Base-by-base conservation (phyloP, 177 flowering plant species). In the Vitis hybrid region DNA sequence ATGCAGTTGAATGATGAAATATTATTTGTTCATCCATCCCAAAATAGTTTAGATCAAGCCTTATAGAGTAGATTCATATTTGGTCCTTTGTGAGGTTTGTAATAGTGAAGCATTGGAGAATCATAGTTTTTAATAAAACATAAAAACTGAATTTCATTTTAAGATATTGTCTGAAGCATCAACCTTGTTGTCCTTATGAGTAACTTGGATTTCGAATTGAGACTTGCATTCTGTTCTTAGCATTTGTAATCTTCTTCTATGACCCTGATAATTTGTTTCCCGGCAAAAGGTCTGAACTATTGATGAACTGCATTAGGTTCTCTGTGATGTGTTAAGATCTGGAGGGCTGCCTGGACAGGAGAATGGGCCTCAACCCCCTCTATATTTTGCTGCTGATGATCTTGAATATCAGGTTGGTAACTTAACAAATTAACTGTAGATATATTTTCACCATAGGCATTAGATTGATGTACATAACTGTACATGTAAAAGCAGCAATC, bases 381-480 rank as follows among this genome's bases (percentile, higher is more conserved):
- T 79, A n/a, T 79, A 75, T 73, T 79, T 79, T 79, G 82, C 82
- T 13, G 71, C 76, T 50, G 82, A 79, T 68, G 82, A 79, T 65
- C 78, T 79, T 66, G 72, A 79, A 59, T 76, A 76, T 68, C 82
- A 79, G 78, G 82, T 78, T 55, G 22, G 24, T 33, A 33, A 33
- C 8, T 7, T 33, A 33, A 5, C 8, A 7, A 33, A 7, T 44
- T 63, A 15, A 59, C 7, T 59, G 31, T 59, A 14, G 24, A 17
- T 18, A 59, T 10, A 10, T 54, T 17, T 13, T 54, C 18, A 6
- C n/a, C 44, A 54, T 54, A 54, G 0, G 57, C n/a, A 14, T 12
- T 14, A 1, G 19, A 54, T 54, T 54, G 57, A 13, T 14, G 6
- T 12, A 13, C n/a, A 54, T 4, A 15, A 12, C 17, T 54, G 57